These are phyloP conservation scores for Dendrocalamus sinicus DNA, from an alignment of 176 grass and related monocot genomes.

Conservation along the genomic window DNA sequence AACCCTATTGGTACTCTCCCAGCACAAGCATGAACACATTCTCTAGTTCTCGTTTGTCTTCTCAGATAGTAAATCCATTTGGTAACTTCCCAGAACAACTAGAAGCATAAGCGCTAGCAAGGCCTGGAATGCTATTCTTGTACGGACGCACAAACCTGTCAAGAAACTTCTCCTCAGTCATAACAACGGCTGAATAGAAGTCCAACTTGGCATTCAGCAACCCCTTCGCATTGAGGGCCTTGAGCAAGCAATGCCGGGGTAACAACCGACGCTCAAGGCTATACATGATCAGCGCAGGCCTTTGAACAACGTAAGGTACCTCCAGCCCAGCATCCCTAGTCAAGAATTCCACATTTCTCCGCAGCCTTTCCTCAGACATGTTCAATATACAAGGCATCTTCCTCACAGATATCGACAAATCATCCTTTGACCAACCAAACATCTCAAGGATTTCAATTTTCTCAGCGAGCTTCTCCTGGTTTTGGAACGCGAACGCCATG, in stretches of 20 bases:
- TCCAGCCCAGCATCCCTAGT: slow-evolving; percentile 35
- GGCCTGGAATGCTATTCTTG: slow-evolving; percentile 29
- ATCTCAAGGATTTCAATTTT: not conserved
- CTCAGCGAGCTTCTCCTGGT: not conserved
- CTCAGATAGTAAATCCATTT: not conserved
- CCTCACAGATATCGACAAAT: not conserved
- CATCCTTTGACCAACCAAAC: not conserved
- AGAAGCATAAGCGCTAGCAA: slow-evolving; percentile 6
- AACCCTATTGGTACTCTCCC: not conserved
- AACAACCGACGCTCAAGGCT: slow-evolving; percentile 58
- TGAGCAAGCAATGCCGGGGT: slow-evolving; percentile 47
- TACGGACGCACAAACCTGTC: slow-evolving; percentile 43
- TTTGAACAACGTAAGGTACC: slow-evolving; percentile 15
- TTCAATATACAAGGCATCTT: not conserved
- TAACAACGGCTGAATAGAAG: not conserved
- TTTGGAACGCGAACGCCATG: not conserved
- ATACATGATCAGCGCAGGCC: slow-evolving; percentile 44
- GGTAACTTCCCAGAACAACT: slow-evolving; percentile 4
- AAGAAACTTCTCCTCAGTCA: slow-evolving; percentile 45
- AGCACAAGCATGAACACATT: not conserved
- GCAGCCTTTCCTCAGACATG: too few relatives aligned
- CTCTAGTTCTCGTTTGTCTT: not conserved
- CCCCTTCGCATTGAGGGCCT: slow-evolving; percentile 39
- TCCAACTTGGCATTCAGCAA: slow-evolving; percentile 21
- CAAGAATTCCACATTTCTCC: too few relatives aligned